Percentiles rank a stretch among this genome's conserved stretches.
Evolutionary conservation across 2,329 filamentous ascomycete genomes (phyloP).

Genomic region (Fusarium pseudonygamai): DNA sequence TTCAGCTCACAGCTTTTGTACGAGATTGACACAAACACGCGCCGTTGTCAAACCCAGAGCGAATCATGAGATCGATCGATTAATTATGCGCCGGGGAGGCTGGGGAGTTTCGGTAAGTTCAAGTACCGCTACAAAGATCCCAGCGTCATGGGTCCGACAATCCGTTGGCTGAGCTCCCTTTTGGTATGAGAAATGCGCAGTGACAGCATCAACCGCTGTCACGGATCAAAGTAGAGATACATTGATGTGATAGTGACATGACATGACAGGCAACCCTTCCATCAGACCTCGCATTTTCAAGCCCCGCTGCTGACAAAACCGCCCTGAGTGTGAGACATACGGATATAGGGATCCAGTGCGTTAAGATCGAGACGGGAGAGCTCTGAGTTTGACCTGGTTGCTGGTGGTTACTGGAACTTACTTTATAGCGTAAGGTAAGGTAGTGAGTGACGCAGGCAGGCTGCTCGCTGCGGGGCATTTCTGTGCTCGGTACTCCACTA

Average conservation of each 20-base stretch:
- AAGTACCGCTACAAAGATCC: constrained; percentile 32
- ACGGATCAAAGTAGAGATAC: constrained; percentile 26
- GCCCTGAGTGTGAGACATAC: neutral
- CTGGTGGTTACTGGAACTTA: constrained; percentile 18
- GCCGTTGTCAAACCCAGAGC: constrained; percentile 6
- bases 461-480: constrained; percentile 29
- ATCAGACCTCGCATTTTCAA: neutral
- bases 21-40: constrained; percentile 7
- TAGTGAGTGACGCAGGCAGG: constrained; percentile 25
- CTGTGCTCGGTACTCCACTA: constrained; percentile 22
- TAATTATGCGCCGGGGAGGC: constrained; percentile 24
- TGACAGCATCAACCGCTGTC: constrained; percentile 17
- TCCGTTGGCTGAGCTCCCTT: constrained; percentile 1
- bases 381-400: constrained; percentile 15
- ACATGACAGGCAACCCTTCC: constrained; percentile 6
- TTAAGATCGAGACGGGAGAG: constrained; percentile 1
- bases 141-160: constrained; percentile 32
- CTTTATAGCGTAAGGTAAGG: neutral
- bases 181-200: constrained; percentile 9
- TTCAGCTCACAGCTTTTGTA: constrained; percentile 1
- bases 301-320: constrained; percentile 36
- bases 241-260: constrained; percentile 11
- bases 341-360: constrained; percentile 1
- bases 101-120: constrained; percentile 12
- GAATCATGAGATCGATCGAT: constrained; percentile 35